Conservation (phyloP, 441 rosid species). For the Pelargonium fulgidum region DNA sequence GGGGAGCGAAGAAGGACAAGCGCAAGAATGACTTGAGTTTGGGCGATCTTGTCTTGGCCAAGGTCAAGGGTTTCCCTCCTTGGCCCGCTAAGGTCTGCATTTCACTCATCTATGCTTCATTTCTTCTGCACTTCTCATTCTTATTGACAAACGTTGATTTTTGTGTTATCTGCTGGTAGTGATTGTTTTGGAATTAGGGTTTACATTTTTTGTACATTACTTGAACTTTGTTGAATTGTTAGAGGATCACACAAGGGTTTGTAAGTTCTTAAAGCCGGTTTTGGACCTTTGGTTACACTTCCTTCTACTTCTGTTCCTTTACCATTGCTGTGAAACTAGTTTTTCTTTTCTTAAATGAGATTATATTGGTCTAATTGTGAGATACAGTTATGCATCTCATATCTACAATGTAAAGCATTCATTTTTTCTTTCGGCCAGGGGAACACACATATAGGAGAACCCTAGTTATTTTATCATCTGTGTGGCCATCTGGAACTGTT, state of each 20-base stretch:
- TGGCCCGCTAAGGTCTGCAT: slow-evolving; percentile 92
- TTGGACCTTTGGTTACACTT: neutral
- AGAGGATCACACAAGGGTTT: neutral
- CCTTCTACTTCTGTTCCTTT: neutral
- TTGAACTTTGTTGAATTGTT: neutral
- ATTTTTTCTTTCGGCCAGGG: neutral
- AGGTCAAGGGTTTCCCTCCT: slow-evolving; percentile 94
- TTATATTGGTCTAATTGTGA: neutral
- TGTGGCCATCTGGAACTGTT: neutral
- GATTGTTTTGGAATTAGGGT: too few species aligned
- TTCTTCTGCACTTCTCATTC: too few species aligned
- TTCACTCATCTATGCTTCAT: too few species aligned
- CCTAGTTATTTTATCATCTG: neutral
- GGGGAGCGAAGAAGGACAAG: slow-evolving; percentile 68
- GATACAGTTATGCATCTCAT: neutral
- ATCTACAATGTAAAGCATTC: neutral
- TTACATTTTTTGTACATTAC: too few species aligned
- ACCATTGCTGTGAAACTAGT: neutral
- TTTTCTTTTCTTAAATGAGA: neutral
- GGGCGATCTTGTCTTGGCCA: slow-evolving; percentile 98
- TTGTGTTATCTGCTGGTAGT: too few species aligned
- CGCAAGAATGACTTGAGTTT: slow-evolving; percentile 60
- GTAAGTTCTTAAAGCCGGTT: too few species aligned
- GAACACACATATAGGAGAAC: neutral
- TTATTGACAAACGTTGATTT: too few species aligned